Percentiles rank a stretch among this genome's conserved stretches.
These are phyloP conservation scores for Chalaropsis thielavioides DNA, from an alignment of 2,329 filamentous ascomycete genomes.

Conservation along the genomic window DNA sequence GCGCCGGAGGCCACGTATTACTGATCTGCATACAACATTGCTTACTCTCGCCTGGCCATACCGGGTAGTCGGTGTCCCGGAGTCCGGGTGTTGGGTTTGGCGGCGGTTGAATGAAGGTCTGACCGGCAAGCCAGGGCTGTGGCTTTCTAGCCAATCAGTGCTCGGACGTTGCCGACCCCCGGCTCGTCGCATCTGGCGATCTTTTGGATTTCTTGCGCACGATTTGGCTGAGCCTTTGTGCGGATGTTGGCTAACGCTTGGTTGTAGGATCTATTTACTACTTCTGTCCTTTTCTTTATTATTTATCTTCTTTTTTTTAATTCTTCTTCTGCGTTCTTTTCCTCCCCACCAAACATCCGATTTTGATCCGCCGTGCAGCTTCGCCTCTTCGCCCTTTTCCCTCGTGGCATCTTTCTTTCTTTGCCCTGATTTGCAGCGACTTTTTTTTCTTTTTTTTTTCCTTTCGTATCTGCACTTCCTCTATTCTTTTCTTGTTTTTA, in stretches of 20 bases:
- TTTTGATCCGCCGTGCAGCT: not conserved
- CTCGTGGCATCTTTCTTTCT: too few species aligned
- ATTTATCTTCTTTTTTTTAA: not conserved
- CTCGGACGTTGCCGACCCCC: not conserved
- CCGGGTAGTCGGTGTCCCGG: not conserved
- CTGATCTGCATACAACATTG: too few species aligned
- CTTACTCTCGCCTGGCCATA: not conserved
- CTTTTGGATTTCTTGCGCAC: not conserved
- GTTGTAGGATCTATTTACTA: too few species aligned
- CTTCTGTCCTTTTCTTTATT: not conserved
- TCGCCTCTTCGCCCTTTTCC: not conserved
- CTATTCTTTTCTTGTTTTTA: too few species aligned
- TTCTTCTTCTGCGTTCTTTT: not conserved
- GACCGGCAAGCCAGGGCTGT: not conserved
- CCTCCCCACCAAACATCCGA: not conserved
- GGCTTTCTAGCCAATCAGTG: not conserved
- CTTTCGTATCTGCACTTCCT: too few species aligned
- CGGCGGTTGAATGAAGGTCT: not conserved
- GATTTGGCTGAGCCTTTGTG: too few species aligned
- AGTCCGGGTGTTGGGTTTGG: not conserved
- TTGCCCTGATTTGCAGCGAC: too few species aligned
- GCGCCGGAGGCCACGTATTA: too few species aligned
- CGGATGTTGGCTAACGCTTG: too few species aligned
- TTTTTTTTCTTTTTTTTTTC: too few species aligned
- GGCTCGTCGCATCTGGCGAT: not conserved